Evolutionary conservation across 768 basidiomycete genomes (phyloP).

Genomic region (Phallus indusiatus): DNA sequence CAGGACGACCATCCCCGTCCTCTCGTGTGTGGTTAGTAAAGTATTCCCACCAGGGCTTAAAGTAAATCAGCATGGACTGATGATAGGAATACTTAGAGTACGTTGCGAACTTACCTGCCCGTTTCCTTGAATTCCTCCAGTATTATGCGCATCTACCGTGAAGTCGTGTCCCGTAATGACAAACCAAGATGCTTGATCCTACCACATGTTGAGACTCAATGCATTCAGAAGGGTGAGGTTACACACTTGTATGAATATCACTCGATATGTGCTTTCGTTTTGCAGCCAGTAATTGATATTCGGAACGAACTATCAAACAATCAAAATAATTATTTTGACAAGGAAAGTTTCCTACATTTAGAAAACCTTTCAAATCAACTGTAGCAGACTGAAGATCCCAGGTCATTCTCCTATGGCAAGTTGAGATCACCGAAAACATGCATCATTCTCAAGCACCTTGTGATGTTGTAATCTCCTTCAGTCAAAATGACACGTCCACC

Average conservation of each 20-base stretch:
- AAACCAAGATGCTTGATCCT: constrained; percentile 59
- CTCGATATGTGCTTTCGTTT: constrained; percentile 43
- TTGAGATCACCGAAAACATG: neutral
- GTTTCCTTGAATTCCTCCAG: constrained; percentile 50
- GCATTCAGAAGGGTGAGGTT: neutral
- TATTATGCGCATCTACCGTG: constrained; percentile 43
- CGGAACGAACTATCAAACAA: constrained; percentile 35
- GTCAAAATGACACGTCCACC: constrained; percentile 36
- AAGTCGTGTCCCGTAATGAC: constrained; percentile 50
- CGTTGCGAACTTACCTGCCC: constrained; percentile 32
- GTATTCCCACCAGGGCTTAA: constrained; percentile 46
- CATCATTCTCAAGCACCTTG: constrained; percentile 24
- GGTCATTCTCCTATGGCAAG: constrained; percentile 36
- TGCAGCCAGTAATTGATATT: constrained; percentile 49
- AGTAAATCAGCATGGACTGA: neutral
- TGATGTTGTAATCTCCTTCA: constrained; percentile 41
- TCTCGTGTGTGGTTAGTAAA: constrained; percentile 35
- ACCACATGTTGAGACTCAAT: neutral
- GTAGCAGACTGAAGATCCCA: constrained; percentile 37
- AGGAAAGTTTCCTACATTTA: constrained; percentile 28
- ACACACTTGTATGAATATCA: constrained; percentile 49
- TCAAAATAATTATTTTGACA: neutral
- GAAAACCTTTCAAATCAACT: constrained; percentile 32
- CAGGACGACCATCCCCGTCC: constrained; percentile 52
- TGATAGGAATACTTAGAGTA: neutral